Evolutionary conservation across 306 rosid species (phyloP).

Genomic region (Casuarina glauca): DNA sequence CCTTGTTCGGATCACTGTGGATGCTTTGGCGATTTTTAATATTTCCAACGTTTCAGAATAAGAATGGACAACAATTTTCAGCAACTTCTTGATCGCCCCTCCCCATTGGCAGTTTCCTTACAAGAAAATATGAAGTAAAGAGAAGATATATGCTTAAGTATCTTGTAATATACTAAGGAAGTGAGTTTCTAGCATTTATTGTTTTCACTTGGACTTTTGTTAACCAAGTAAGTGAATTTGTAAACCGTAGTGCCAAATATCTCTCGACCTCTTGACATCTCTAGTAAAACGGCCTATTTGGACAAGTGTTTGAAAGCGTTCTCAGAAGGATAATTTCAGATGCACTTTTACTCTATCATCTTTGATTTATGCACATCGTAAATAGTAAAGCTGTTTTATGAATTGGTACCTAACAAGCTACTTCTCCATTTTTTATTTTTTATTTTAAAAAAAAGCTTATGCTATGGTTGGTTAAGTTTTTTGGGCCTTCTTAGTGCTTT

Average conservation of each 20-base stretch:
- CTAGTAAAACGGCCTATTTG: not conserved
- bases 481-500: not conserved
- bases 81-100: not conserved
- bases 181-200: not conserved
- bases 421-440: not conserved
- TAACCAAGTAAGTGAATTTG: not conserved
- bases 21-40: not conserved
- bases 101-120: not conserved
- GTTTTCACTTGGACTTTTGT: not conserved
- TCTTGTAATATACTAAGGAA: not conserved
- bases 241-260: not conserved
- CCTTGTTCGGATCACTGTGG: not conserved
- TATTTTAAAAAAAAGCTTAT: not conserved
- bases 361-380: not conserved
- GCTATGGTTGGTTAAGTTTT: not conserved
- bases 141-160: not conserved
- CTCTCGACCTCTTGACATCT: not conserved
- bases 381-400: not conserved
- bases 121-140: not conserved
- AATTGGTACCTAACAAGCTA: not conserved
- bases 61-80: not conserved
- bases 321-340: not conserved
- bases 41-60: not conserved
- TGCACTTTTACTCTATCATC: not conserved
- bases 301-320: not conserved